Evolutionary conservation across 129 eudicot species (phyloP), one percentile per base, ranked within the genome.

Genomic region (Centrapalus pauciflorus): DNA sequence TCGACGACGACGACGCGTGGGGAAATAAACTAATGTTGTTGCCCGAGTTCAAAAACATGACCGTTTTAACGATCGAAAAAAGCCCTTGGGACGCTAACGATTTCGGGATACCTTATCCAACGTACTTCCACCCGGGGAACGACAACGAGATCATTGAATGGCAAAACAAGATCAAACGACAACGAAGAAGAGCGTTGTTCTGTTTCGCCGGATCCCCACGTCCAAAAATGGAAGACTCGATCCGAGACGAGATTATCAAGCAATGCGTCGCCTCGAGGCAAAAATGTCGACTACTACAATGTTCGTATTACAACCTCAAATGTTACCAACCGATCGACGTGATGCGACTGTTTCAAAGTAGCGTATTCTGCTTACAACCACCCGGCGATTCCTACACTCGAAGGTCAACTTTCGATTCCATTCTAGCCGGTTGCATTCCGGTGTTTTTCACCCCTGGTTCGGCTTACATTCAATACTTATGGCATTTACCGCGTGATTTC

Each of bases 341-440:
- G 13, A 93, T 89, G 90, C 73, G 55, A 26, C 17, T 79, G 56
- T 89, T 93, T 41, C 86, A 93, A 12, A 80, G 60, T 55, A 84
- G 93, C 0, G 6, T 48, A 0, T 89, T 89, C 40, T 88, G 99
- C 50, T 63, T 93, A 61, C 96, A 93, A 73, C 99, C 96, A 2
- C 79, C 95, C 2, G 96, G 99, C 3, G 95, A 93, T 50, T 93
- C 99, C 3, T 84, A 60, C 63, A 90, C 97, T 1, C 73, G 97
- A n/a, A 55, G 92, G 27, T 87, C 97, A 1, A 84, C 95, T 11
- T 93, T 93, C 29, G 99, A 89, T 30, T 84, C 99, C 5, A 86
- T 93, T 5, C 69, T 93, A 5, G 92, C 99, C 0, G 99, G 99
- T 0, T 93, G 99, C 55, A 86, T 93, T n/a, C 99, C 96, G 0